A percentile compares a stretch with the other conserved stretches of the same genome.
phyloP scores from a whole-genome alignment of 371 early-diverging fungal species.

The Apophysomyces ossiformis region DNA sequence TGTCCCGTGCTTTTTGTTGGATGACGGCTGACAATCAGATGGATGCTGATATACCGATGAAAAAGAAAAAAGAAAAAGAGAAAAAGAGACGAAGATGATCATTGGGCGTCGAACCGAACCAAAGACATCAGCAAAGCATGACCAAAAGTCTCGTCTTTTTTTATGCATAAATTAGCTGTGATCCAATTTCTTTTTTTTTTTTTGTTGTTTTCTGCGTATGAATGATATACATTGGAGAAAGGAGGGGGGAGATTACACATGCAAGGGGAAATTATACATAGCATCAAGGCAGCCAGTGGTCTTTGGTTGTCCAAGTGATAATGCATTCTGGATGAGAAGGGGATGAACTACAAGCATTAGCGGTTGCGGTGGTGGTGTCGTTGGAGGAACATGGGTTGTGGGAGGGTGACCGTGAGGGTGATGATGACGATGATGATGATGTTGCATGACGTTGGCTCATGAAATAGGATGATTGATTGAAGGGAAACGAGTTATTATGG shows the following conservation, averaged over 20 bases:
- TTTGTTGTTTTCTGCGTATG: slow-evolving; percentile 6
- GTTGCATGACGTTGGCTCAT: not conserved
- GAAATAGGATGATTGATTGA: not conserved
- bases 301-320: not conserved
- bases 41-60: slow-evolving; percentile 1
- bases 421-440: slow-evolving; percentile 8
- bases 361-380: too few species aligned
- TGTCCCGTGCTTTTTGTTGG: not conserved
- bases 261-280: slow-evolving; percentile 11
- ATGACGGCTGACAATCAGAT: slow-evolving; percentile 7
- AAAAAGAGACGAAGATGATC: too few species aligned
- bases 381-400: not conserved
- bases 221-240: slow-evolving; percentile 5
- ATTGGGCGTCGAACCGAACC: not conserved
- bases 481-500: not conserved
- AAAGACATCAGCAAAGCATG: not conserved
- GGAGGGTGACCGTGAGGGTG: not conserved
- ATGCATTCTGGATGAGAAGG: not conserved
- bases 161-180: not conserved
- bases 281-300: not conserved
- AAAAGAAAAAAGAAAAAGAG: too few species aligned
- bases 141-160: not conserved
- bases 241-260: not conserved
- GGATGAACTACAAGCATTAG: not conserved
- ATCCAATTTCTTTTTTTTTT: not conserved